Evolutionary conservation across 2,329 filamentous ascomycete species (phyloP).

Genomic region (Hymenoscyphus salicellus): DNA sequence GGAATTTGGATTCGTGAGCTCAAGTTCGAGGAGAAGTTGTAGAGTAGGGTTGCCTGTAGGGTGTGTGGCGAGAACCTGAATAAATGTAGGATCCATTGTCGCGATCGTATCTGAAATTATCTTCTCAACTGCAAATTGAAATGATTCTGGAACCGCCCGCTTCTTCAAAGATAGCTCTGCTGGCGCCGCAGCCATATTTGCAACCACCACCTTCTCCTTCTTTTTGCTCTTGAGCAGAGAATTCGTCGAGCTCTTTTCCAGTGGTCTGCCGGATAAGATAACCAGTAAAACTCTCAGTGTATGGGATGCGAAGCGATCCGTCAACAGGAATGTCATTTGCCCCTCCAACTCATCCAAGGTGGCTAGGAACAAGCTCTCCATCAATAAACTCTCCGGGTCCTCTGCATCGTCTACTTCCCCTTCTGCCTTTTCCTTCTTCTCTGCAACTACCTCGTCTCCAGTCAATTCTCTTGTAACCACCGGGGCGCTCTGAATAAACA

Average conservation of each 20-base stretch:
- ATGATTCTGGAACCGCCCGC: slow-evolving; percentile 72
- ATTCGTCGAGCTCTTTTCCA: slow-evolving; percentile 66
- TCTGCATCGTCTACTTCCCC: slow-evolving; percentile 34
- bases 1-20: slow-evolving; percentile 72
- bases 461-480: slow-evolving; percentile 70
- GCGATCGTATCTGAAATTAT: slow-evolving; percentile 75
- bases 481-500: slow-evolving; percentile 81
- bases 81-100: slow-evolving; percentile 72
- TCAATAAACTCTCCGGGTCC: slow-evolving; percentile 34
- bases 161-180: slow-evolving; percentile 46
- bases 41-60: slow-evolving; percentile 88
- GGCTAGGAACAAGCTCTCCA: slow-evolving; percentile 82
- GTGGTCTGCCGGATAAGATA: slow-evolving; percentile 76
- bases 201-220: slow-evolving; percentile 77
- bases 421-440: slow-evolving; percentile 46
- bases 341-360: slow-evolving; percentile 86
- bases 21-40: slow-evolving; percentile 85
- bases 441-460: slow-evolving; percentile 39
- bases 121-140: slow-evolving; percentile 72
- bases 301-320: slow-evolving; percentile 87
- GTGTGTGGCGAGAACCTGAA: slow-evolving; percentile 82
- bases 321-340: slow-evolving; percentile 77
- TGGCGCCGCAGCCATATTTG: slow-evolving; percentile 48
- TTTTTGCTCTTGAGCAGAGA: slow-evolving; percentile 85
- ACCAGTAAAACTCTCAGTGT: slow-evolving; percentile 81